Base-by-base conservation (phyloP, 2,329 filamentous ascomycete species). In the Ceratocystiopsis sp. region DNA sequence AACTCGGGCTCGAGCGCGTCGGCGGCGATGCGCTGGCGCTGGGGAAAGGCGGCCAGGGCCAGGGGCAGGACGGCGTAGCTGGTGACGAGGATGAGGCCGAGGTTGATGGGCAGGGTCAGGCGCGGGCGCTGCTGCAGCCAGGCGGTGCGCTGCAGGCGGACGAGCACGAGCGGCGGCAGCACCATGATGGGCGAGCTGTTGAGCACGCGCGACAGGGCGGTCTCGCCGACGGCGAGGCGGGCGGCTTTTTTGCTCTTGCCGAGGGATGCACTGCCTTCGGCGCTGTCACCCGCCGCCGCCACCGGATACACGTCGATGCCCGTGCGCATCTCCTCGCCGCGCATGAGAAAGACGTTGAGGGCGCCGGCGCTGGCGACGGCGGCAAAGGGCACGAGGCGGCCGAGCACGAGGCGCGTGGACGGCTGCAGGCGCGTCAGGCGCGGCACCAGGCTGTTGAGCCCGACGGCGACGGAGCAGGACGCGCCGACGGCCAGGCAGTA, bases 151-250 rank as follows among this genome's bases (percentile, higher is more conserved):
- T 98, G 87, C 53, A 98, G 66, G 51, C 78, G 71, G 42, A 96
- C 82, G 43, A 98, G 71, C 19, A 93, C 64, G 57, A 98, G 67
- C 18, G 91, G 85, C 37, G 91, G 91, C 38, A 98, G 68, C 14
- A 93, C 86, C 91, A 98, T 98, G 64, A 98, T 91, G 12, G 91
- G 91, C 13, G 84, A 93, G 47, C 85, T 83, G 61, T 96, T 98
- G 54, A 96, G 69, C 46, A 96, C 87, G 46, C 91, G 77, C 52
- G 83, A 91, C 38, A 93, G 66, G 3, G 91, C 91, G 40, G 91
- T 98, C 68, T 98, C 89, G 47, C 78, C 81, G 1, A 98, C 91
- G 12, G 91, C 91, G 17, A 96, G 62, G 25, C 78, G 83, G 12
- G 91, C 91, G 2, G 91, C 91, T 58, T 80, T 85, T 59, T 80